Conservation (phyloP, 169 alveolate species). For the Eimeria maxima region DNA sequence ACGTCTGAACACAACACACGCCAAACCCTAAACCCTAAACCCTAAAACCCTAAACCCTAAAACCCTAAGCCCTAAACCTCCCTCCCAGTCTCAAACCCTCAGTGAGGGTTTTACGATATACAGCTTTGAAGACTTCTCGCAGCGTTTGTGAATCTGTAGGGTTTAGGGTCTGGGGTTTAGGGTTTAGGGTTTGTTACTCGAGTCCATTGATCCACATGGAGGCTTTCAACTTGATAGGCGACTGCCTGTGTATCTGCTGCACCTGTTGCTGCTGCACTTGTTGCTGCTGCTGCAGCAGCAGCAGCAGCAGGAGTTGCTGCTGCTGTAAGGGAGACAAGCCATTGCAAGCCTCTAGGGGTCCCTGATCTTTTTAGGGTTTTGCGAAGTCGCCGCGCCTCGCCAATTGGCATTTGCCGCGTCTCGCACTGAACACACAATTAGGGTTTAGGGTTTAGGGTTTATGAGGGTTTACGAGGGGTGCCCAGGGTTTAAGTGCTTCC, state of each 20-base stretch:
- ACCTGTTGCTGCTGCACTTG: background rate
- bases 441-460: slow-evolving; percentile 1
- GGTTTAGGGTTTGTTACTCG: background rate
- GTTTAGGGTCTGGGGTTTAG: slow-evolving; percentile 12
- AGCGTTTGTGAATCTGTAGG: background rate
- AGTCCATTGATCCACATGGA: background rate
- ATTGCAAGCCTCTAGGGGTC: background rate
- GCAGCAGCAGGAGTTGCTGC: slow-evolving; percentile 7
- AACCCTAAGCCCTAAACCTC: background rate
- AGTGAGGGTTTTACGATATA: too few relatives aligned
- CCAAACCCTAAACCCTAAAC: background rate
- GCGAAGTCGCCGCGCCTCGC: background rate
- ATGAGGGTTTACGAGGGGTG: background rate
- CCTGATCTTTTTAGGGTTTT: slow-evolving; percentile 6
- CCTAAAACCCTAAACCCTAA: background rate
- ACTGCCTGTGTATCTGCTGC: background rate
- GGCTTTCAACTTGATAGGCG: background rate
- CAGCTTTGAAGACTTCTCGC: too few relatives aligned
- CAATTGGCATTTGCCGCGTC: background rate
- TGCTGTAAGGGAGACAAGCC: slow-evolving; percentile 21
- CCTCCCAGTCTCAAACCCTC: too few relatives aligned
- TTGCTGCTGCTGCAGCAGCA: too few relatives aligned
- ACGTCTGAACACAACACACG: background rate
- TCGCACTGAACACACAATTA: background rate
- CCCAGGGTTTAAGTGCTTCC: too few relatives aligned